Evolutionary conservation across 441 rosid species (phyloP), one percentile per base, ranked within the genome.

Genomic region (Pelargonium australe): DNA sequence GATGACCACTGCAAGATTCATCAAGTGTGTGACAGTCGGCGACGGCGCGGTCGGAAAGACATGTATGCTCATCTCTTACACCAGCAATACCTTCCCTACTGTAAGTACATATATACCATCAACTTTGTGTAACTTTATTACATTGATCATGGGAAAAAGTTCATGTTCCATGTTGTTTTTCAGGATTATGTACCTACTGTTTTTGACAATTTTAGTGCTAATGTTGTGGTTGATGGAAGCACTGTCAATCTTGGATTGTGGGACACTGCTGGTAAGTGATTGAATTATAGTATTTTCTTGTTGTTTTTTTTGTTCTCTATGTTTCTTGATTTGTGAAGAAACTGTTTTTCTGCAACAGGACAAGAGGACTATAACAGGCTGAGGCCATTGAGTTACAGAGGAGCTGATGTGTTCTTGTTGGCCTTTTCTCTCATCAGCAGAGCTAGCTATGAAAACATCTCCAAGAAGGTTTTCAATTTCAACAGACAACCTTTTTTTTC

Each of bases 181-280:
- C 87, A 89, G 98, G 98, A 92, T 80, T 92, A 92, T 73, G 98
- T 92, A 70, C 98, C 98, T 8, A 92, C 98, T 6, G 96, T 92
- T 41, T 91, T 91, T 14, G 97, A 91, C 84, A 91, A 91, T 75
- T 91, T 91, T 79, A 86, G 96, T 66, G 97, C 97, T 0, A 92
- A 92, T 66, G 97, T 92, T 70, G 91, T 86, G 67, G 97, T 89
- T 63, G 95, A 92, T 85, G 96, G 96, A 34, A 92, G 82, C 82
- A 92, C 95, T 57, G 90, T 92, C 66, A 89, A 92, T 75, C 85
- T 92, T 17, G 98, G 91, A 55, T 75, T 92, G 76, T 92, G 97
- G 98, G 98, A 92, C 69, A 92, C 96, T 70, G 98, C 98, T 43
- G 97, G 97, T 89, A 69, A 72, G 78, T 73, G 34, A 3, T 31